Percentiles rank a stretch among this genome's conserved stretches.
These are phyloP conservation scores for Leptographium radiaticola DNA, from an alignment of 2,329 filamentous ascomycete genomes.

Conservation along the genomic window DNA sequence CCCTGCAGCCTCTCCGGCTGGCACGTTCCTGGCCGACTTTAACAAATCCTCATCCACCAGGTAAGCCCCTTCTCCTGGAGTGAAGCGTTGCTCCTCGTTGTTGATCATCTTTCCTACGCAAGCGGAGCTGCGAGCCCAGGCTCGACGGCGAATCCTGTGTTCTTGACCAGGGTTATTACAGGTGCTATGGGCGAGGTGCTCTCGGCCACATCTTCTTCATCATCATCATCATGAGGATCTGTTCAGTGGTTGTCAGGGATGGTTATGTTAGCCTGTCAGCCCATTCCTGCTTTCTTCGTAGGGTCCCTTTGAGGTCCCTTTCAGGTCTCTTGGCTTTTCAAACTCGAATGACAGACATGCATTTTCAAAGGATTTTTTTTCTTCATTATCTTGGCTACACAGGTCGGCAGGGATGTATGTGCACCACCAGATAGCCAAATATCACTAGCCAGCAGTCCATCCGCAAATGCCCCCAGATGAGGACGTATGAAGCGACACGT, in stretches of 20 bases:
- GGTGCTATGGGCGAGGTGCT: conserved; percentile 8
- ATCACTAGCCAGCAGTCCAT: neutral
- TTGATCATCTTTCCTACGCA: neutral
- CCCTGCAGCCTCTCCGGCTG: neutral
- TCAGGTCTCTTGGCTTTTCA: too few species aligned
- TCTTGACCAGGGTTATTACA: conserved; percentile 9
- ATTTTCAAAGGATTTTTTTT: too few species aligned
- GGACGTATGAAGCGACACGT: neutral
- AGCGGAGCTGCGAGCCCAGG: neutral
- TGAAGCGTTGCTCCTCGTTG: too few species aligned
- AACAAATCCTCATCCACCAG: neutral
- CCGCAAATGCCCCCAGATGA: too few species aligned
- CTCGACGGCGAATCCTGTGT: conserved; percentile 5
- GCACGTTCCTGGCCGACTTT: neutral
- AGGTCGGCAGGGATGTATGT: too few species aligned
- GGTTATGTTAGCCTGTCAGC: too few species aligned
- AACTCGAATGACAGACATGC: too few species aligned
- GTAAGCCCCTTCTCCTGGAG: neutral
- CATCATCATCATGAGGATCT: neutral
- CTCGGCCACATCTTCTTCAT: neutral
- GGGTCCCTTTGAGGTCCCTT: too few species aligned
- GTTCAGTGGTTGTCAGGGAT: too few species aligned
- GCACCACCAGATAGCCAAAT: neutral
- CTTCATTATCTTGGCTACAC: too few species aligned
- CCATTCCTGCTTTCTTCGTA: too few species aligned